Conservation (phyloP, 2,329 filamentous ascomycete species). For the Chrysoporthe cubensis region DNA sequence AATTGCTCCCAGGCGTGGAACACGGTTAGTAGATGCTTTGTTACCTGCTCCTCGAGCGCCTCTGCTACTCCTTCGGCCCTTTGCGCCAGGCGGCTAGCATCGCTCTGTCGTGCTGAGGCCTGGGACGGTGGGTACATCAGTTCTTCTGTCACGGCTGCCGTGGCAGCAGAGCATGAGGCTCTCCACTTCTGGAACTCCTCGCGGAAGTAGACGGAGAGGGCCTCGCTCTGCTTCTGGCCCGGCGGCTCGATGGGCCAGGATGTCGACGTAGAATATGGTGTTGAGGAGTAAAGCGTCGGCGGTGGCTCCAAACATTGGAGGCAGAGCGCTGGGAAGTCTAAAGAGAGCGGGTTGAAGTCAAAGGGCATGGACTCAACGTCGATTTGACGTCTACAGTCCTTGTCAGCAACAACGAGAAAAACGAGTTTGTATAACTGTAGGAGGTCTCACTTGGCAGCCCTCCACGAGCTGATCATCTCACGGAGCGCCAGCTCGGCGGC, state of each 20-base stretch:
- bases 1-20: conserved; percentile 77
- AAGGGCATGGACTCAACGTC: conserved; percentile 62
- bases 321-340: conserved; percentile 85
- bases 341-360: conserved; percentile 82
- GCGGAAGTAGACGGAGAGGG: conserved; percentile 68
- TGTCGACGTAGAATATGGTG: conserved; percentile 74
- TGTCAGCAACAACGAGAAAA: not conserved
- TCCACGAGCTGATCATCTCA: conserved; percentile 79
- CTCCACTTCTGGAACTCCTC: conserved; percentile 71
- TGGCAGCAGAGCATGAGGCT: conserved; percentile 53
- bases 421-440: not conserved
- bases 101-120: conserved; percentile 44
- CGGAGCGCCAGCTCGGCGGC: conserved; percentile 84
- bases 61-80: conserved; percentile 57
- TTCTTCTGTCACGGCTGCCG: conserved; percentile 55
- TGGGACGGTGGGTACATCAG: conserved; percentile 50
- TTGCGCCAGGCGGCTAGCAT: conserved; percentile 50
- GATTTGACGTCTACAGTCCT: conserved; percentile 52
- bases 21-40: conserved; percentile 75
- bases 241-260: conserved; percentile 85
- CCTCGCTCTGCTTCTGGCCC: conserved; percentile 72
- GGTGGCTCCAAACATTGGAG: conserved; percentile 81
- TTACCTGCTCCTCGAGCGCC: conserved; percentile 69
- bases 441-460: conserved; percentile 76
- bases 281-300: conserved; percentile 79